phyloP scores from a whole-genome alignment of 768 basidiomycete species.

The Mycena latifolia region DNA sequence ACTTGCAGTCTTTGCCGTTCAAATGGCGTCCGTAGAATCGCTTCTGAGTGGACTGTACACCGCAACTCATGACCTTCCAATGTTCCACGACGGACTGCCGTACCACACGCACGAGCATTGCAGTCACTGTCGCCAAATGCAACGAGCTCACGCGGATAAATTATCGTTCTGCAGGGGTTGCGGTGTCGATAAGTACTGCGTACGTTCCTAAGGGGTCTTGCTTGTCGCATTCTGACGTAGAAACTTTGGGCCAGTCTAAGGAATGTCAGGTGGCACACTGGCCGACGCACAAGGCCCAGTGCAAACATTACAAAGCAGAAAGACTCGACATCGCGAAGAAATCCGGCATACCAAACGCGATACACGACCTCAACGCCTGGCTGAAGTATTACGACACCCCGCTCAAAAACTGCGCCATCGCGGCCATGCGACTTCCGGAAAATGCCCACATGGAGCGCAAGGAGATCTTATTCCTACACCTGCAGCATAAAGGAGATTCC shows the following conservation, averaged over 20 bases:
- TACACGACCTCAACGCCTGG: slow-evolving; percentile 6
- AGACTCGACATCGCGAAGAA: background rate
- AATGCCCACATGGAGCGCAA: slow-evolving; percentile 13
- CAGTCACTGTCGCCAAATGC: background rate
- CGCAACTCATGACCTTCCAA: slow-evolving; percentile 4
- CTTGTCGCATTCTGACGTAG: too few species aligned
- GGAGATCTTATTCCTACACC: background rate
- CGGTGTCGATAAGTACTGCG: slow-evolving; percentile 4
- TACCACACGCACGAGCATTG: slow-evolving; percentile 2
- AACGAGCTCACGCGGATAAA: background rate
- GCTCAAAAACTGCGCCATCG: slow-evolving; percentile 16
- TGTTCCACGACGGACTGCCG: slow-evolving; percentile 7
- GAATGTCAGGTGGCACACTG: slow-evolving; percentile 23
- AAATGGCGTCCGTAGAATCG: too few species aligned
- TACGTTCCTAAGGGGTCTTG: background rate
- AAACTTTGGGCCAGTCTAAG: slow-evolving; percentile 4
- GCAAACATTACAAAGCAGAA: background rate
- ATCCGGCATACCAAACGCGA: background rate
- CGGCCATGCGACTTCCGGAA: slow-evolving; percentile 4
- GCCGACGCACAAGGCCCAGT: slow-evolving; percentile 7
- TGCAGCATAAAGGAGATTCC: slow-evolving; percentile 1
- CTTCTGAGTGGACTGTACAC: background rate
- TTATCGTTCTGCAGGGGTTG: background rate
- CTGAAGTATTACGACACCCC: slow-evolving; percentile 12
- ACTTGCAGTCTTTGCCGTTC: too few species aligned